Percentiles rank a stretch among this genome's conserved stretches.
Conservation (phyloP, 345 rosid genomes). For the Linum lewisii region DNA sequence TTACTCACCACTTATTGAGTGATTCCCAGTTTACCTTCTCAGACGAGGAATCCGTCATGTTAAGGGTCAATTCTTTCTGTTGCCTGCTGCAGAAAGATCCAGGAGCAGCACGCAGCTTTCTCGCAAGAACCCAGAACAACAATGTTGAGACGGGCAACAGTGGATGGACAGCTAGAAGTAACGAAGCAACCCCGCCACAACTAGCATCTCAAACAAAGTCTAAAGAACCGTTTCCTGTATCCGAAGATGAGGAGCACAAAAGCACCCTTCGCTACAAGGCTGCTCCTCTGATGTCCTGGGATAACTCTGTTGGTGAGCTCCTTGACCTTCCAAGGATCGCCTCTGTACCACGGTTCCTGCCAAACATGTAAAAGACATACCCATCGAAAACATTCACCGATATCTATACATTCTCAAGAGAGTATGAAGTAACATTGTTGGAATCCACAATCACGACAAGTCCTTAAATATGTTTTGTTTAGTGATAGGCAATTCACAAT, state of each 20-base stretch:
- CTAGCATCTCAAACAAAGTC: not conserved
- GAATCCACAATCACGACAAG: too few species aligned
- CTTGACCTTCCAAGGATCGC: not conserved
- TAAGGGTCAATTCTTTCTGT: not conserved
- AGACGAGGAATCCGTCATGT: not conserved
- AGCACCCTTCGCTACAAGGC: not conserved
- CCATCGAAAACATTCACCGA: not conserved
- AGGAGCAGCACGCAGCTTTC: not conserved
- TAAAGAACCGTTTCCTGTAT: too few species aligned
- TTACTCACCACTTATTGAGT: not conserved
- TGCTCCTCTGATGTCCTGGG: not conserved
- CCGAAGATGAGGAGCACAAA: slow-evolving; percentile 22
- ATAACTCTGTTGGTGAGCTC: not conserved
- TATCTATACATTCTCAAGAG: too few species aligned
- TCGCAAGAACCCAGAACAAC: not conserved
- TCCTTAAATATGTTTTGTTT: not conserved
- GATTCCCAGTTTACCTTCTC: not conserved
- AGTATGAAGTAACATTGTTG: too few species aligned
- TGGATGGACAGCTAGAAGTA: slow-evolving; percentile 9
- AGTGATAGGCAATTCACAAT: not conserved
- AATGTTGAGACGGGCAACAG: not conserved
- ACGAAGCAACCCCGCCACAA: slow-evolving; percentile 14
- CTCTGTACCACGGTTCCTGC: not conserved
- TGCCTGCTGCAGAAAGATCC: slow-evolving; percentile 1
- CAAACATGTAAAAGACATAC: not conserved